Base-by-base conservation (phyloP, 106 monocot species). In the Alisma plantagoaquatica region DNA sequence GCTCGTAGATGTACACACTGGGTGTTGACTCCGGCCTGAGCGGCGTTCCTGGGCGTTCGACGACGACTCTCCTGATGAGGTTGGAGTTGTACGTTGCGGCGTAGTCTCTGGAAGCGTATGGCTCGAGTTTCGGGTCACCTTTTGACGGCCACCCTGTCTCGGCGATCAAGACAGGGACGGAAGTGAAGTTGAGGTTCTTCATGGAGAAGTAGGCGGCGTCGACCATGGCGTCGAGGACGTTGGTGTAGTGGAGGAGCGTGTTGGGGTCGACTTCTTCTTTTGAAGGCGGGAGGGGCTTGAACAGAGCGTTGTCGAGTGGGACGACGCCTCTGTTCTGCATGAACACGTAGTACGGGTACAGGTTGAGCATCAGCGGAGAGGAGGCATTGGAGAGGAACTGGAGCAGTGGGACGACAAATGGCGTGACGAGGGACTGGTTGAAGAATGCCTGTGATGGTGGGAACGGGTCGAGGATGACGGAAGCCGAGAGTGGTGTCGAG, bases 141-240 rank as follows among this genome's bases (percentile, higher is more conserved):
- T 53, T 47, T 18, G 84, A 78, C 3, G 96, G 96, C 96, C 96
- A 98, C 1, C 96, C 96, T 1, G 96, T 89, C 69, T 98, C 96
- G 4, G 76, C 75, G 18, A 98, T 68, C 32, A 89, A 62, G 10
- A 98, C 59, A 7, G 67, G 49, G n/a, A 89, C 61, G 20, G 26
- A 60, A 45, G 65, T 76, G 59, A 84, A 48, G 46, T 84, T 81
- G 32, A 89, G 73, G 48, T 77, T 82, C 49, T 51, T 54, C 65
- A 98, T 73, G 14, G 96, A 62, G 63, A 81, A 84, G 62, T 74
- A 72, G 49, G 70, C 84, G 23, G 89, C 88, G 60, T 98, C 96
- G 31, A 98, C 19, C 89, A 98, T 98, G 19, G 89, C 96, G 46
- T 89, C 89, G 45, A 78, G 52, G 14, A 98, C 76, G 56, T 89